Conservation (phyloP, 2,329 filamentous ascomycete genomes). For the Orbilia javanica region DNA sequence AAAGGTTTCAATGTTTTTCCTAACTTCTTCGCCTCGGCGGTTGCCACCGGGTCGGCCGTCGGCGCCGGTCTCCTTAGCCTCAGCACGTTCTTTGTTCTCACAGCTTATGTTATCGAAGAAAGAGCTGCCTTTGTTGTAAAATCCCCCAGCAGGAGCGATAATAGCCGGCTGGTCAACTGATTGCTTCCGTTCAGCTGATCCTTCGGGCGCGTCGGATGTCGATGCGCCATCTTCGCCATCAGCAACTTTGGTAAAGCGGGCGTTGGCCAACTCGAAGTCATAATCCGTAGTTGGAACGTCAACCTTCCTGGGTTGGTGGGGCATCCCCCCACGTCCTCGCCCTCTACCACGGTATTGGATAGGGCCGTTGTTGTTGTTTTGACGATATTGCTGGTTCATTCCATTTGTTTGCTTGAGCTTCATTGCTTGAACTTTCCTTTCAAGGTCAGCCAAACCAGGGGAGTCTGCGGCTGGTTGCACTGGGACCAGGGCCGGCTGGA, state of each 20-base stretch:
- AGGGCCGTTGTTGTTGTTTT: constrained; percentile 11
- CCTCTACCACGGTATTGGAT: constrained; percentile 60
- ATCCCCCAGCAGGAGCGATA: constrained; percentile 59
- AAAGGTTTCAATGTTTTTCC: constrained; percentile 97
- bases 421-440: constrained; percentile 54
- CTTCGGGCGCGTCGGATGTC: constrained; percentile 63
- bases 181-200: constrained; percentile 61
- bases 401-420: constrained; percentile 49
- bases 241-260: constrained; percentile 80
- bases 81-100: constrained; percentile 88
- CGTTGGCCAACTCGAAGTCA: constrained; percentile 87
- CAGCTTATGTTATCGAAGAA: constrained; percentile 99
- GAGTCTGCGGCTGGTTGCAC: constrained; percentile 22
- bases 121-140: constrained; percentile 86
- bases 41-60: constrained; percentile 77
- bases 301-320: constrained; percentile 73
- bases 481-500: not conserved
- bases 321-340: constrained; percentile 63
- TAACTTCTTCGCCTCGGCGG: constrained; percentile 92
- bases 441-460: constrained; percentile 44
- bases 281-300: constrained; percentile 92
- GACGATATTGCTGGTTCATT: constrained; percentile 2
- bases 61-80: constrained; percentile 74
- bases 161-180: constrained; percentile 50
- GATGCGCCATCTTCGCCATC: constrained; percentile 67